Base-by-base conservation (phyloP, 2,329 filamentous ascomycete species). In the Pyrenophora seminiperda region DNA sequence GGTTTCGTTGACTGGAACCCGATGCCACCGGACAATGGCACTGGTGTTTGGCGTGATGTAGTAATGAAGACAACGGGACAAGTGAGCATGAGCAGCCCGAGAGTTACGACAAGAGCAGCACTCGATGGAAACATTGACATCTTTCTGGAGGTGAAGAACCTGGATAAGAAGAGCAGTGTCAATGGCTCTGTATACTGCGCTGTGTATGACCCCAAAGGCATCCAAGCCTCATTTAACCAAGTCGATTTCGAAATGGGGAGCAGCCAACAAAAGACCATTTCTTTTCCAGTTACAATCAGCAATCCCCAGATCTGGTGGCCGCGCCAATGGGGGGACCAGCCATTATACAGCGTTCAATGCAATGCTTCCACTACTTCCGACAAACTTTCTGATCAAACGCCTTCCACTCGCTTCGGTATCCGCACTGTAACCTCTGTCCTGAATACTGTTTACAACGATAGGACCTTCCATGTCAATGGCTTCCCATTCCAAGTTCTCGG, bases 1-100 rank as follows among this genome's bases (percentile, higher is more conserved):
- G 82, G 82, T 0, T 86, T 84, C 47, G 78, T 83, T 0, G 83
- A 86, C 58, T 86, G 83, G 83, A 85, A 85, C 46, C 82, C 82
- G 0, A 79, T 80, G 45, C 82, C 83, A 0, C 77, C 81, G 0
- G 84, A 87, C 62, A 85, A 86, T 38, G 83, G 83, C 2, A 85
- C 83, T 0, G 84, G 84, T 0, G 73, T 87, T 7, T 87, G 84
- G 84, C 76, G 84, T 4, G 73, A 85, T 33, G 73, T 87, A 1
- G 76, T 78, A 27, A 45, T 87, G 33, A 80, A 78, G 41, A 77
- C 81, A 63, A 84, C 81, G 0, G 83, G 83, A 5, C 32, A 59
- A 2, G 61, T 78, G 33, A 72, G 65, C 3, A 52, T 32, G 54
- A 84, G 10, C 59, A 63, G 2, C 61, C 80, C 10, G 54, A 52